Base-by-base conservation (phyloP, 306 rosid species). In the Cyamopsis tetragonoloba region DNA sequence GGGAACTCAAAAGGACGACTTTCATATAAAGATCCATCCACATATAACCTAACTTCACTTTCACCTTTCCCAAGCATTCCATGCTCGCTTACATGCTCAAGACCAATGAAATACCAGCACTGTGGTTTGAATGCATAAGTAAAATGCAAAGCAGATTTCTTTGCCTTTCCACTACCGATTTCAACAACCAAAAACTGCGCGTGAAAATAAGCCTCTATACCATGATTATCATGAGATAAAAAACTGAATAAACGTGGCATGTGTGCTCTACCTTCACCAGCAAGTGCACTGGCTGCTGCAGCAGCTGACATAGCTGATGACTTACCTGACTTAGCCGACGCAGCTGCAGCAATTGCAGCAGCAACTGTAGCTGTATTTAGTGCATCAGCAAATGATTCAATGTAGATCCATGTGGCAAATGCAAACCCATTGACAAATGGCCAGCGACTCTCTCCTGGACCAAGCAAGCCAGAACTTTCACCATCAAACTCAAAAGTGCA, bases 271-370 rank as follows among this genome's bases (percentile, higher is more conserved):
- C 99, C 97, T 86, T 93, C 99, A 62, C 97, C 99, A 47, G 97
- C 95, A 62, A 93, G 99, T 31, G 97, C 99, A 79, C 99, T 90
- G 66, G 99, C 99, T 47, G 99, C 99, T 9, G 99, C 99, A 30
- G 99, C 99, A 77, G 99, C 97, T 22, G 99, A 90, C 96, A 93
- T 85, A 54, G 97, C 99, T 41, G 99, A 93, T 14, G 99, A 88
- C 78, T 89, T 93, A 61, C 99, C 99, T 2, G 99, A 90, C 73
- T 77, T 93, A 11, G 96, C 99, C 1, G 96, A 92, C 32, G 95
- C 97, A 30, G 99, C 97, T 22, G 97, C 97, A 49, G 99, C 99
- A 77, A 93, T 93, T 44, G 99, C 99, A 57, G 99, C 99, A 27
- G 99, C 99, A 62, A 96, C 99, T 23, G 99, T 93, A 53, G 99